Conservation (phyloP, 371 early-diverging fungal species). For the Smittium mucronatum region DNA sequence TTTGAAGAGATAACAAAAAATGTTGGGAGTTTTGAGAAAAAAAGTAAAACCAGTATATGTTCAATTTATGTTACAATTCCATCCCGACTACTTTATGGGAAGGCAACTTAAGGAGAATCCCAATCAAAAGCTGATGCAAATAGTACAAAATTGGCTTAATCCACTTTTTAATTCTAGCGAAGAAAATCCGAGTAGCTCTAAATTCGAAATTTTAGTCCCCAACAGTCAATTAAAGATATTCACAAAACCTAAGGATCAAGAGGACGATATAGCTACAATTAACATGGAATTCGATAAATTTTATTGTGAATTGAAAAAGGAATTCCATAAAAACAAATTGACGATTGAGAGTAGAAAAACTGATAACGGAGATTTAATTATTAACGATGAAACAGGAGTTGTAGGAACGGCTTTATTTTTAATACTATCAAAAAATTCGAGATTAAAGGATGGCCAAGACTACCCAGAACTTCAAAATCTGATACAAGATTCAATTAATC, state of each 20-base stretch:
- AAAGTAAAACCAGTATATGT: slow-evolving; percentile 5
- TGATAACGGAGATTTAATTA: background rate
- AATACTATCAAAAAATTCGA: background rate
- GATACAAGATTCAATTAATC: background rate
- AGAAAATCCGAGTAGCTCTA: background rate
- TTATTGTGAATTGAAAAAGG: background rate
- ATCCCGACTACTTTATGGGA: slow-evolving; percentile 12
- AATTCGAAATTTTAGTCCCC: background rate
- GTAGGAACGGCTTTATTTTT: background rate
- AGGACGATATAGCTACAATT: background rate
- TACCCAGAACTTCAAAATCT: background rate
- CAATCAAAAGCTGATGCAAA: slow-evolving; percentile 6
- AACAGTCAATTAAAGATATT: background rate
- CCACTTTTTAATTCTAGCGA: background rate
- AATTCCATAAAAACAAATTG: background rate
- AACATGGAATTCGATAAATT: too few species aligned
- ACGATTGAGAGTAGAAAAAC: background rate
- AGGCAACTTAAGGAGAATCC: background rate
- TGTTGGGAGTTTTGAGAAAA: too few species aligned
- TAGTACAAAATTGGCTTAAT: slow-evolving; percentile 8
- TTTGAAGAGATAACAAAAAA: too few species aligned
- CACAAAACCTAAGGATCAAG: background rate
- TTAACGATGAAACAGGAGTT: too few species aligned
- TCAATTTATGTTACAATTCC: slow-evolving; percentile 1
- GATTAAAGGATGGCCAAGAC: background rate